Evolutionary conservation across 805 yeast species (phyloP).

Genomic region (Hanseniaspora valbyensis): DNA sequence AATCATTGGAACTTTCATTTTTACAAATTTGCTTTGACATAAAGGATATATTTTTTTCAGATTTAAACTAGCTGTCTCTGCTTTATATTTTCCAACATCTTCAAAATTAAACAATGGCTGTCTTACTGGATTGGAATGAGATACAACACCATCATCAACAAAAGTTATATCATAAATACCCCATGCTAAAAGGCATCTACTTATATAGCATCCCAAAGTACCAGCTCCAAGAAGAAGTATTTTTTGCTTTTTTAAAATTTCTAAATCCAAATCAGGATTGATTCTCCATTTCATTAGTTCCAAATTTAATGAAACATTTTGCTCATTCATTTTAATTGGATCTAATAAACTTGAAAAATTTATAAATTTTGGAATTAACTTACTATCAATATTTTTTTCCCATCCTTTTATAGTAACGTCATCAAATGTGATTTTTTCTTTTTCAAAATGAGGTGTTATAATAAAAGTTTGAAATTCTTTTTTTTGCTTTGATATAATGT

Average conservation of each 20-base stretch:
- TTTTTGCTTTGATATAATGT: neutral
- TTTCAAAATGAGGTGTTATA: conserved; percentile 26
- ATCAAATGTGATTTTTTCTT: conserved; percentile 17
- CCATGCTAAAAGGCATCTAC: conserved; percentile 85
- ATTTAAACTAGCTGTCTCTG: conserved; percentile 63
- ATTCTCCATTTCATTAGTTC: conserved; percentile 95
- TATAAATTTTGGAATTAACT: conserved; percentile 69
- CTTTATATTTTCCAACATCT: conserved; percentile 81
- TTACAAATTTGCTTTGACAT: conserved; percentile 50
- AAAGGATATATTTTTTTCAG: conserved; percentile 69
- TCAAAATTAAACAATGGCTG: conserved; percentile 75
- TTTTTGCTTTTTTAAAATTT: conserved; percentile 45
- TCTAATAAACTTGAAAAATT: conserved; percentile 72
- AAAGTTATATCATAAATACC: conserved; percentile 78
- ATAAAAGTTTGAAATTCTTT: conserved; percentile 28
- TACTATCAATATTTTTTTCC: conserved; percentile 71
- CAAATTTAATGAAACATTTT: conserved; percentile 82
- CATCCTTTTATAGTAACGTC: conserved; percentile 61
- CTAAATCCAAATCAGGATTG: conserved; percentile 69
- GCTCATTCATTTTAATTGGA: conserved; percentile 73
- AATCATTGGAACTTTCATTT: conserved; percentile 83
- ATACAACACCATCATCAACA: conserved; percentile 80
- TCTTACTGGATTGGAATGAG: conserved; percentile 90
- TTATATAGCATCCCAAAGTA: conserved; percentile 84
- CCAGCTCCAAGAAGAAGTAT: conserved; percentile 90